Base-by-base conservation (phyloP, 2,329 filamentous ascomycete genomes). In the Thielaviopsis musarum region DNA sequence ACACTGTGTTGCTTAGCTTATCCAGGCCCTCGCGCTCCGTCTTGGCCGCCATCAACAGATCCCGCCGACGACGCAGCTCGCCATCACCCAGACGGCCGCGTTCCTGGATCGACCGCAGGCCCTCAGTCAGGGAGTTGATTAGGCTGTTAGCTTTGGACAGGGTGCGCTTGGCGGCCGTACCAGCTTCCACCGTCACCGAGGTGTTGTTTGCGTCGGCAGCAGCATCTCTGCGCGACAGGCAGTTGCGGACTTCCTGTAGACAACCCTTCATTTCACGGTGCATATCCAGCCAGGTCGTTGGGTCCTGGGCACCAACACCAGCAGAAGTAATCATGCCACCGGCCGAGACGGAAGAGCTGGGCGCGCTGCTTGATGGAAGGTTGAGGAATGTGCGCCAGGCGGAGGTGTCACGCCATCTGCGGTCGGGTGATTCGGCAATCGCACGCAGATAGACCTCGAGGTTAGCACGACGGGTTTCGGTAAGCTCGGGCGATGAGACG, bases 11-110 rank as follows among this genome's bases (percentile, higher is more conserved):
- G 66, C 85, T 80, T 41, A 91, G 74, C 67, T 82, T 83, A 65
- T 93, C 87, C 19, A 93, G 72, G 2, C 84, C 85, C 59, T 91
- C 87, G 60, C 82, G 79, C 70, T 93, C 88, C 65, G 87, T 85
- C 65, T 80, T 76, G 6, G 85, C 85, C 13, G 82, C 78, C 1
- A 79, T 78, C 3, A 93, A 71, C 63, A 91, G 72, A 69, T 93
- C 88, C 60, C 81, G 76, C 56, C 88, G 74, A 6, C 88, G 74
- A 52, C 87, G 75, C 38, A 91, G 71, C 72, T 93, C 88, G 17
- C 88, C 88, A 2, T 87, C 84, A 3, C 87, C 87, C 1, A 91
- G 67, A 63, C 79, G 66, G 56, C 73, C 75, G 1, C 69, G 67
- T 38, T 82, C 78, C 64, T 77, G 74, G 67, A 85, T 77, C 30